phyloP scores from a whole-genome alignment of 352 stramenopile species.

The Phytopythium cucurbitacearum region DNA sequence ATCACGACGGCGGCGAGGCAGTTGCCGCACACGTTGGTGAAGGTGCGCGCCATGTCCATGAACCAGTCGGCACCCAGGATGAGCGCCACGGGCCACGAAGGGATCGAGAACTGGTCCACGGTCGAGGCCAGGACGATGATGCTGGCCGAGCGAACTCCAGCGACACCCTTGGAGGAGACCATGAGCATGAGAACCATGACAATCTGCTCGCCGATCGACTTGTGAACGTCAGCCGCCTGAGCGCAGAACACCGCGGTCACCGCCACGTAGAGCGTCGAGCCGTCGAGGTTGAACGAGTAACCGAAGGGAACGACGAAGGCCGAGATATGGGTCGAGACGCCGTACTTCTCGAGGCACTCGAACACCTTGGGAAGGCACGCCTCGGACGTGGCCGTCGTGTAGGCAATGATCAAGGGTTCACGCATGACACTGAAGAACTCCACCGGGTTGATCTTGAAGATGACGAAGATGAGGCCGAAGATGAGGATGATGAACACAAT shows the following conservation, averaged over 20 bases:
- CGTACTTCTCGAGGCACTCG: conserved; percentile 45
- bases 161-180: conserved; percentile 54
- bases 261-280: conserved; percentile 46
- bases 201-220: conserved; percentile 51
- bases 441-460: conserved; percentile 42
- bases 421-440: conserved; percentile 45
- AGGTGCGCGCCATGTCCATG: conserved; percentile 53
- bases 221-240: conserved; percentile 37
- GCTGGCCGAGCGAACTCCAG: conserved; percentile 37
- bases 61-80: conserved; percentile 57
- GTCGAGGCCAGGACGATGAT: conserved; percentile 47
- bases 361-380: conserved; percentile 58
- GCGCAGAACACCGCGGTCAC: conserved; percentile 48
- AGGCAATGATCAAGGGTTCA: conserved; percentile 57
- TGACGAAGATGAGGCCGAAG: conserved; percentile 30
- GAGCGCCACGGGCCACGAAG: conserved; percentile 49
- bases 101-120: conserved; percentile 47
- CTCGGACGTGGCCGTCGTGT: conserved; percentile 51
- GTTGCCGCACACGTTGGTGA: conserved; percentile 57
- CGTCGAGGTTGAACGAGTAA: conserved; percentile 69
- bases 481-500: conserved; percentile 44
- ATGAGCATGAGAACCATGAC: conserved; percentile 59
- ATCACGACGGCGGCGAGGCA: conserved; percentile 51
- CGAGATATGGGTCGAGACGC: conserved; percentile 42
- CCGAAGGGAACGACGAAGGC: conserved; percentile 56